Percentiles rank a stretch among this genome's conserved stretches.
Conservation (phyloP, 176 grass and related monocot species). For the Carex pumila region DNA sequence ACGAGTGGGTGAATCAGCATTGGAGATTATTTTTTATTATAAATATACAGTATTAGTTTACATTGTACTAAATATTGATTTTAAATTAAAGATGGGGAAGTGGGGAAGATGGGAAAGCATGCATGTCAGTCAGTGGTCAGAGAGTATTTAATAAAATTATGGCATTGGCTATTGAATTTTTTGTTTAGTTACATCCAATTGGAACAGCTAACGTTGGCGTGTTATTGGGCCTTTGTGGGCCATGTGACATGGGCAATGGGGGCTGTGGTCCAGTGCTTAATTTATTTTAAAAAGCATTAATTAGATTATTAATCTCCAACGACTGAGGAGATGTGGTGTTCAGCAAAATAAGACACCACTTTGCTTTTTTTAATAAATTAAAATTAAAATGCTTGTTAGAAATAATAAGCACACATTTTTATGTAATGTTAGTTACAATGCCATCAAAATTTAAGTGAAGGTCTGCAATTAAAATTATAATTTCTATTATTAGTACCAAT, state of each 20-base stretch:
- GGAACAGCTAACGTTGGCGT: not conserved
- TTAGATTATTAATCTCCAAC: not conserved
- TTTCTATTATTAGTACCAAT: no score
- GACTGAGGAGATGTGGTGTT: not conserved
- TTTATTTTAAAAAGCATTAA: not conserved
- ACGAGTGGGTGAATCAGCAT: conserved; percentile 31
- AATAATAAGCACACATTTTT: not conserved
- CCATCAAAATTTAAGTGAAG: not conserved
- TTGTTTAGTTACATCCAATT: conserved; percentile 18
- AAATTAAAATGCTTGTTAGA: not conserved
- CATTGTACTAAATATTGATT: conserved; percentile 3
- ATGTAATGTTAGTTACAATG: not conserved
- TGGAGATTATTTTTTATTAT: not conserved
- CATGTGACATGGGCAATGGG: conserved; percentile 13
- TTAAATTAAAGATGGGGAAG: conserved; percentile 5
- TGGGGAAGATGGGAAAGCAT: not conserved
- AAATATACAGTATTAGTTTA: not conserved
- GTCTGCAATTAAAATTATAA: no score
- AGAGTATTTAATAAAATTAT: conserved; percentile 7
- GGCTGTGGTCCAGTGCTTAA: conserved; percentile 10
- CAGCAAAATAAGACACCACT: not conserved
- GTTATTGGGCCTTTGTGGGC: not conserved
- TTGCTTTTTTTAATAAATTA: not conserved
- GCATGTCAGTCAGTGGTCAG: conserved; percentile 25
- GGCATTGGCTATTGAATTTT: not conserved